phyloP scores from a whole-genome alignment of 2,329 filamentous ascomycete genomes.

The Fusarium phyllophilum region DNA sequence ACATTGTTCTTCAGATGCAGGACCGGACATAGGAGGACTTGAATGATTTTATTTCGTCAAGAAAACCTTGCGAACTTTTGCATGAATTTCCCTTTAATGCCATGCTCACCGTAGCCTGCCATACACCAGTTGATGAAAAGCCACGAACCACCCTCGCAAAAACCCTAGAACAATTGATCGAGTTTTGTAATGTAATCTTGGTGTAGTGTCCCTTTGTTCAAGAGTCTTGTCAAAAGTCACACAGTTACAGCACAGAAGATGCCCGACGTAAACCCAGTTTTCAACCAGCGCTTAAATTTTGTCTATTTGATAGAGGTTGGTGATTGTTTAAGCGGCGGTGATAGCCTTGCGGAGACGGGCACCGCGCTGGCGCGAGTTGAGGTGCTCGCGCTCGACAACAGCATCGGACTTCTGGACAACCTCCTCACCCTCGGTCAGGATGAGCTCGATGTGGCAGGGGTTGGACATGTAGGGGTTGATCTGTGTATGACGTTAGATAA shows the following conservation, averaged over 20 bases:
- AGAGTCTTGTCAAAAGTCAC: slow-evolving; percentile 32
- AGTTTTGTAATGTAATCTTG: slow-evolving; percentile 32
- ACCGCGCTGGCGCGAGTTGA: slow-evolving; percentile 94
- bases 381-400: slow-evolving; percentile 75
- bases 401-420: slow-evolving; percentile 95
- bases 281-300: slow-evolving; percentile 42
- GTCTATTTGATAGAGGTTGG: slow-evolving; percentile 31
- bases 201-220: slow-evolving; percentile 25
- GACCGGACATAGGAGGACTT: slow-evolving; percentile 41
- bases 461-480: slow-evolving; percentile 99
- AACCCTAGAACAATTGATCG: slow-evolving; percentile 45
- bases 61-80: slow-evolving; percentile 50
- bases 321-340: slow-evolving; percentile 66
- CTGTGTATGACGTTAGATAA: slow-evolving; percentile 57
- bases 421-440: slow-evolving; percentile 98
- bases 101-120: slow-evolving; percentile 53
- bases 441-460: slow-evolving; percentile 99
- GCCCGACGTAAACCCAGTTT: slow-evolving; percentile 39
- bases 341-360: slow-evolving; percentile 71
- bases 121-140: slow-evolving; percentile 54
- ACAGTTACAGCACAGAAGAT: slow-evolving; percentile 36
- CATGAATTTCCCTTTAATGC: slow-evolving; percentile 53
- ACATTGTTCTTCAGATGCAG: slow-evolving; percentile 3
- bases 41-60: slow-evolving; percentile 53
- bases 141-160: slow-evolving; percentile 50